phyloP scores from a whole-genome alignment of 805 yeast genomes.

The Candida bentonensis region DNA sequence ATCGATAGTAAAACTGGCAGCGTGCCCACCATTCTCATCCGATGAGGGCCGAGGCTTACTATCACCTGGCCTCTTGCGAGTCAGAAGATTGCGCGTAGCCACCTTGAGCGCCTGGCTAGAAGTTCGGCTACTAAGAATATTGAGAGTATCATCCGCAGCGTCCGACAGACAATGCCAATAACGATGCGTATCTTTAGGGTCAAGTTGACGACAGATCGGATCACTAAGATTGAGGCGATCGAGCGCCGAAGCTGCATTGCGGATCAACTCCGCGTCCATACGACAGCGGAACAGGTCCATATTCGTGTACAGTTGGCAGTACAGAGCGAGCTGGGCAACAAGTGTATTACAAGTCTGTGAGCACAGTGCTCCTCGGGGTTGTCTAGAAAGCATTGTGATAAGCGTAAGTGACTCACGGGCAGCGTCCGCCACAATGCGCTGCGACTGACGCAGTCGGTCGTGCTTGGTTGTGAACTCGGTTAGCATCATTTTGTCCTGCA shows the following conservation, averaged over 20 bases:
- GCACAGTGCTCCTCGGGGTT: not conserved
- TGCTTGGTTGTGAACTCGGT: not conserved
- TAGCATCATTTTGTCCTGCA: not conserved
- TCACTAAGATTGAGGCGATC: too few relatives aligned
- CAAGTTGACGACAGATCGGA: too few relatives aligned
- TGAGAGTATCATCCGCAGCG: too few relatives aligned
- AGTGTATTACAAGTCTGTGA: not conserved
- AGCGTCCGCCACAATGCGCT: not conserved
- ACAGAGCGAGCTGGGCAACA: not conserved
- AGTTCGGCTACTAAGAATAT: too few relatives aligned
- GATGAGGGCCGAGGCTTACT: too few relatives aligned
- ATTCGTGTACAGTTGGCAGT: not conserved
- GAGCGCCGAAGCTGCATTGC: not conserved
- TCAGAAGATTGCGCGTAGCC: too few relatives aligned
- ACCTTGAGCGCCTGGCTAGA: too few relatives aligned
- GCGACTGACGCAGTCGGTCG: not conserved
- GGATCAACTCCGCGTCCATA: not conserved
- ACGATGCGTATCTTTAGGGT: too few relatives aligned
- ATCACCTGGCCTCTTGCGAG: too few relatives aligned
- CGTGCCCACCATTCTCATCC: too few relatives aligned
- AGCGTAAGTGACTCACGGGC: not conserved
- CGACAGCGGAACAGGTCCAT: not conserved
- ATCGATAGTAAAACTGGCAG: too few relatives aligned
- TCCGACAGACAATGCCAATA: too few relatives aligned
- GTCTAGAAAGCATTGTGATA: not conserved